Base-by-base conservation (phyloP, 495 filamentous ascomycete species). In the Aspergillus conjunctus region DNA sequence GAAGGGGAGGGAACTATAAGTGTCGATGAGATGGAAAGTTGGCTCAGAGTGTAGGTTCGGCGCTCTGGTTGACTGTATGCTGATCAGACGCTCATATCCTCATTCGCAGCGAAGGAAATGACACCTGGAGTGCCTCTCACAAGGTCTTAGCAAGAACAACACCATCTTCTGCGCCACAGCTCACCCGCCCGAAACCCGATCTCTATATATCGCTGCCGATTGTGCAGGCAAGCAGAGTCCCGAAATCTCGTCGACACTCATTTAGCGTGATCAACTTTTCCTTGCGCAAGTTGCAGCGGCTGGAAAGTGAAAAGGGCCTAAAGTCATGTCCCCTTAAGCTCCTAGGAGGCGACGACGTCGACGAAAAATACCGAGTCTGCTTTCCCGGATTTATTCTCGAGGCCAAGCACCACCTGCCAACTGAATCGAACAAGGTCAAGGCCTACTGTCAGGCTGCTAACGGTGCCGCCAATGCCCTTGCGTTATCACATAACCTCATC, bases 171-270 rank as follows among this genome's bases (percentile, higher is more conserved):
- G 44, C 43, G 6, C 55, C 55, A 5, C 7, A 9, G 44, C 44
- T 58, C 14, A 48, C 22, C 33, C 17, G 14, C 44, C 14, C 55
- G 12, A 58, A 48, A 31, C 55, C 55, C 14, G 43, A 49, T 37
- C 55, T 58, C 7, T 58, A 49, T 21, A 58, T 58, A 21, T 48
- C 55, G n/a, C 31, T 58, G 7, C 55, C 55, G 9, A 58, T 46
- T 34, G 32, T 50, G 9, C 43, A 58, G 4, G 26, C 37, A 6
- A 31, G 20, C 5, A 18, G 15, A 33, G 22, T 9, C 15, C 21
- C 14, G 14, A 22, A 46, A 58, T 14, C 9, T 14, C 18, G 11
- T 21, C 31, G 37, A 8, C 26, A 37, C 32, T 39, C 33, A 4
- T 4, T 41, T 26, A 21, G 18, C 41, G n/a, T 54, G 44, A 7